Percentiles rank a stretch among this genome's conserved stretches.
These are phyloP conservation scores for Trichoderma atroviride DNA, from an alignment of 2,329 filamentous ascomycete species.

Conservation along the genomic window DNA sequence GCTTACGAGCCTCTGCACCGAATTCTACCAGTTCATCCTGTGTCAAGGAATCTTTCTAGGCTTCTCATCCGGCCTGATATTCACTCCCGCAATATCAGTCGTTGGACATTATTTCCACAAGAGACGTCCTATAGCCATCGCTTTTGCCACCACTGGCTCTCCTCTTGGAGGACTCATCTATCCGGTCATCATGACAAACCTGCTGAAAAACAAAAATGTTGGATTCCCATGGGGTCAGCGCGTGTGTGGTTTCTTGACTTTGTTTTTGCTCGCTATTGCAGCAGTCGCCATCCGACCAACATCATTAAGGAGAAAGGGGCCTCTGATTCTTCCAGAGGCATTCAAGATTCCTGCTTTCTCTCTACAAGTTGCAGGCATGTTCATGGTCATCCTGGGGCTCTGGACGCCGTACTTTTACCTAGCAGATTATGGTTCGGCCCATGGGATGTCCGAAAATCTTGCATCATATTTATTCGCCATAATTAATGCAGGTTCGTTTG, in stretches of 20 bases:
- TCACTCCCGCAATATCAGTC: conserved; percentile 6
- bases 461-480: conserved; percentile 9
- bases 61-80: conserved; percentile 13
- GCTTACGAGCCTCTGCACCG: conserved; percentile 17
- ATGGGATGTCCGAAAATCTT: conserved; percentile 11
- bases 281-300: conserved; percentile 9
- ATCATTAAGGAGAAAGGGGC: conserved; percentile 5
- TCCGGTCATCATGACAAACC: conserved; percentile 16
- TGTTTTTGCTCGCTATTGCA: conserved; percentile 7
- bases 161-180: conserved; percentile 16
- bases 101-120: conserved; percentile 13
- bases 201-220: background rate
- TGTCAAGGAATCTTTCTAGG: conserved; percentile 18
- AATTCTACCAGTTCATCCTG: conserved; percentile 15
- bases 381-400: conserved; percentile 10
- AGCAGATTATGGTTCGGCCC: conserved; percentile 5
- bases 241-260: conserved; percentile 4
- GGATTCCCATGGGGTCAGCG: conserved; percentile 4
- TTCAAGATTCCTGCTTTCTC: conserved; percentile 10
- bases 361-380: conserved; percentile 15
- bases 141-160: conserved; percentile 16
- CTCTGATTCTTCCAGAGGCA: background rate
- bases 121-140: conserved; percentile 12
- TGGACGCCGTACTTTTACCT: conserved; percentile 16
- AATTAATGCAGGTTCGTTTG: conserved; percentile 1